These are phyloP conservation scores for Fusarium lateritium DNA, from an alignment of 2,329 filamentous ascomycete species.

Conservation along the genomic window DNA sequence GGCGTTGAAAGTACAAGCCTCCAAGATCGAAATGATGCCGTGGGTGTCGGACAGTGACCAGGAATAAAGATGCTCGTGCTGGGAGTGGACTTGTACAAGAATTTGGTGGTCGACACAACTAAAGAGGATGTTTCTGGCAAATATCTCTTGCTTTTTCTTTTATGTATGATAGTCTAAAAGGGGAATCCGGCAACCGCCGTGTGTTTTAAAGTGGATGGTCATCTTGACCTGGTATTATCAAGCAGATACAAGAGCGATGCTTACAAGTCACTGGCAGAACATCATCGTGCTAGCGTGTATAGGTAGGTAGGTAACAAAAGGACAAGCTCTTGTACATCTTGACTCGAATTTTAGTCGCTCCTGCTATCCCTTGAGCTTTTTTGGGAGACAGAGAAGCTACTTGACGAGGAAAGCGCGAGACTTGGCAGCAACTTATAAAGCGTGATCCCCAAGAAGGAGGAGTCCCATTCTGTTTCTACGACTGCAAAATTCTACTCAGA, in stretches of 20 bases:
- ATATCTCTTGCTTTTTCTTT: background rate
- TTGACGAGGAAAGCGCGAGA: too few species aligned
- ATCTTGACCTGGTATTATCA: background rate
- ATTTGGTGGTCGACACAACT: background rate
- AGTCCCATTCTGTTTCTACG: too few species aligned
- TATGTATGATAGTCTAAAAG: background rate
- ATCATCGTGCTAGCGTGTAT: background rate
- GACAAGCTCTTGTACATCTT: too few species aligned
- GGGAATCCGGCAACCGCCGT: background rate
- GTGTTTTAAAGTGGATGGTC: background rate
- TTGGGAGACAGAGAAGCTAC: too few species aligned
- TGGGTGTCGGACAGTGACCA: background rate
- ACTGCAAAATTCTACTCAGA: too few species aligned
- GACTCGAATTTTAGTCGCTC: too few species aligned
- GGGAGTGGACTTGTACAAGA: background rate
- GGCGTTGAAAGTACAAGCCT: conserved; percentile 14
- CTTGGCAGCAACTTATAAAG: too few species aligned
- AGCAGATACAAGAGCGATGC: background rate
- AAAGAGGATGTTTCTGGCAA: background rate
- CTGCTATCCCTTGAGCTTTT: too few species aligned
- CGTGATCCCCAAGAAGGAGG: too few species aligned
- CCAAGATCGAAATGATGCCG: conserved; percentile 14
- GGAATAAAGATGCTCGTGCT: background rate
- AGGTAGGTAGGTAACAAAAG: too few species aligned
- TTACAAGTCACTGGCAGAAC: background rate